Evolutionary conservation across 1,284 basidiomycete species (phyloP), one percentile per base, ranked within the genome.

Genomic region (Chalciporus sp.): DNA sequence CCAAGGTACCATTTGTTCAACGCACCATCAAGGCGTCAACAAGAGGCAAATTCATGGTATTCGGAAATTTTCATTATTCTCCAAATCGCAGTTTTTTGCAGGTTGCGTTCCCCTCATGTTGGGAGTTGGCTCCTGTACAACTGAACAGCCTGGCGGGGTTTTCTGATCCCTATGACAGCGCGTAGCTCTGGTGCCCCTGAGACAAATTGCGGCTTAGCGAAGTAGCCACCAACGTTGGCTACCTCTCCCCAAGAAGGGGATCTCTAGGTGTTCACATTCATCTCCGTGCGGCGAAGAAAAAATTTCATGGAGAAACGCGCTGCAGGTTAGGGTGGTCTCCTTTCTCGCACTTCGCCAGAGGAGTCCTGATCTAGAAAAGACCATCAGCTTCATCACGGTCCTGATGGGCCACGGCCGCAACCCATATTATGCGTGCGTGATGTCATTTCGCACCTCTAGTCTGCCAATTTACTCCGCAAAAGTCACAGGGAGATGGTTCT

Each of bases 141-240:
- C 42, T 59, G 50, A 49, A 58, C 35, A 47, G 37, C 35, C 33
- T 48, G 62, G 55, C 65, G 53, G 49, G 2, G 31, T 42, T 67
- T 65, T 69, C 65, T 53, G 23, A 55, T 53, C 59, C 51, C 52
- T 47, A 47, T 33, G 51, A 60, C 65, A 51, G 42, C 52, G 42
- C 61, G 63, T 68, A 69, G 55, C 45, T 52, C 35, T 62, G 59
- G 54, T 60, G 61, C 58, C 48, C 61, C 19, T 37, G 42, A 57
- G 45, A 51, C 53, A 47, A 33, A 31, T 42, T 51, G 48, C 26
- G 47, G 27, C 23, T 48, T 17, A 37, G 35, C 35, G 43, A n/a
- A 51, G 58, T 52, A 56, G 61, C 41, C 49, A 50, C 49, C 42
- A 31, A 41, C 17, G 41, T 55, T 52, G 47, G 20, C 51, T 10